Percentiles rank a stretch among this genome's conserved stretches.
phyloP scores from a whole-genome alignment of 805 yeast genomes.

The Metschnikowia rubicola region DNA sequence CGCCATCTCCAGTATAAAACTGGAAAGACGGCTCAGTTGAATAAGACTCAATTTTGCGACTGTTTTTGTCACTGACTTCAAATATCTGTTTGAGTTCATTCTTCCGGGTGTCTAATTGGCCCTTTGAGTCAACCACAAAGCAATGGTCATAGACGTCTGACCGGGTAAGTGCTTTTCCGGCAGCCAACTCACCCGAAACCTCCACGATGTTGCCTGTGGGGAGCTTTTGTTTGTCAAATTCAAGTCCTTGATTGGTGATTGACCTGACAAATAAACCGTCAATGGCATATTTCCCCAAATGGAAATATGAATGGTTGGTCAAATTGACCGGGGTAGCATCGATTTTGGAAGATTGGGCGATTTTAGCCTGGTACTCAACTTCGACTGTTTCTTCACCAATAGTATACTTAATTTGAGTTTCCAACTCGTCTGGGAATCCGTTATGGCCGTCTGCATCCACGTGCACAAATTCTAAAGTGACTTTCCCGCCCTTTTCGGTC shows the following conservation, averaged over 20 bases:
- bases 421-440: constrained; percentile 61
- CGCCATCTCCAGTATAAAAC: constrained; percentile 57
- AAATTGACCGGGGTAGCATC: constrained; percentile 50
- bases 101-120: constrained; percentile 48
- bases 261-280: constrained; percentile 34
- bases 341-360: constrained; percentile 26
- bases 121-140: constrained; percentile 38
- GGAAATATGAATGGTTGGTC: constrained; percentile 65
- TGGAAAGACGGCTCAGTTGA: constrained; percentile 69
- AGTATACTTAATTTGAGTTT: constrained; percentile 44
- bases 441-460: constrained; percentile 46
- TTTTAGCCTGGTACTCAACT: constrained; percentile 45
- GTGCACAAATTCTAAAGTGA: constrained; percentile 35
- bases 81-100: constrained; percentile 33
- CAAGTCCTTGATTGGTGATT: constrained; percentile 38
- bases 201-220: constrained; percentile 44
- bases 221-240: constrained; percentile 35
- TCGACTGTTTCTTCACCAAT: constrained; percentile 37
- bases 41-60: constrained; percentile 40
- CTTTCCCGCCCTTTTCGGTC: constrained; percentile 24
- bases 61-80: constrained; percentile 44
- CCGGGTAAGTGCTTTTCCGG: constrained; percentile 11
- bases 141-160: constrained; percentile 39
- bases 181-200: constrained; percentile 20
- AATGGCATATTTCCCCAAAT: constrained; percentile 33